Percentiles rank a stretch among this genome's conserved stretches.
Evolutionary conservation across 805 yeast genomes (phyloP).

Genomic region (Hanseniaspora vineae): DNA sequence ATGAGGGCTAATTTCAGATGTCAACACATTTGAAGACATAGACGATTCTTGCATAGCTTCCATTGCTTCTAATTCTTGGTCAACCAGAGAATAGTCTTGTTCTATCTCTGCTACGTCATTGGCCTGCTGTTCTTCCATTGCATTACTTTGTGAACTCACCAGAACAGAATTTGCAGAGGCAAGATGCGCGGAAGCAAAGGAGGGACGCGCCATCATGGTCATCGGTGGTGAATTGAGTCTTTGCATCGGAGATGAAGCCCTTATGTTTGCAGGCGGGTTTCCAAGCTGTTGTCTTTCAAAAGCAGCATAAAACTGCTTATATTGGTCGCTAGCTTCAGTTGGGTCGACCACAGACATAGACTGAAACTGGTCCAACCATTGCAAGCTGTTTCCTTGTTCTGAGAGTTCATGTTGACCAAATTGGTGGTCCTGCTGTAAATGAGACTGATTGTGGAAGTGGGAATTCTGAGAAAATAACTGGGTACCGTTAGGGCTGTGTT

Average conservation of each 20-base stretch:
- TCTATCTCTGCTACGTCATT: background rate
- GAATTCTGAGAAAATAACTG: background rate
- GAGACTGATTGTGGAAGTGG: background rate
- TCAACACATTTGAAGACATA: too few relatives aligned
- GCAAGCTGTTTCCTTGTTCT: background rate
- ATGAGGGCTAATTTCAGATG: background rate
- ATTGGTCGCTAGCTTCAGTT: slow-evolving; percentile 17
- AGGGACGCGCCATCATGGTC: background rate
- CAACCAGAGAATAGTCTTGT: background rate
- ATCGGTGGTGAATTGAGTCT: background rate
- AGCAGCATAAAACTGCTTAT: slow-evolving; percentile 15
- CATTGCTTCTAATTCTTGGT: background rate
- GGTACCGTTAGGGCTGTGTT: background rate
- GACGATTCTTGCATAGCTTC: background rate
- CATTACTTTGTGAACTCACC: too few relatives aligned
- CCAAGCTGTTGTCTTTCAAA: slow-evolving; percentile 9
- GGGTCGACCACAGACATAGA: slow-evolving; percentile 19
- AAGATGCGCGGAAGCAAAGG: background rate
- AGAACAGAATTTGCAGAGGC: too few relatives aligned
- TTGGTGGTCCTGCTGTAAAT: background rate
- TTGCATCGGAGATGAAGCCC: background rate
- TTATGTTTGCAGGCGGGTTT: background rate
- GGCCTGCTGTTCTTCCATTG: too few relatives aligned
- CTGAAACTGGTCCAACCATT: slow-evolving; percentile 17
- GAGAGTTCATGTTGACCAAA: background rate